A percentile compares a stretch with the other conserved stretches of the same genome.
Evolutionary conservation across 139 green algal genomes (phyloP).

Genomic region (Volvox africanus): DNA sequence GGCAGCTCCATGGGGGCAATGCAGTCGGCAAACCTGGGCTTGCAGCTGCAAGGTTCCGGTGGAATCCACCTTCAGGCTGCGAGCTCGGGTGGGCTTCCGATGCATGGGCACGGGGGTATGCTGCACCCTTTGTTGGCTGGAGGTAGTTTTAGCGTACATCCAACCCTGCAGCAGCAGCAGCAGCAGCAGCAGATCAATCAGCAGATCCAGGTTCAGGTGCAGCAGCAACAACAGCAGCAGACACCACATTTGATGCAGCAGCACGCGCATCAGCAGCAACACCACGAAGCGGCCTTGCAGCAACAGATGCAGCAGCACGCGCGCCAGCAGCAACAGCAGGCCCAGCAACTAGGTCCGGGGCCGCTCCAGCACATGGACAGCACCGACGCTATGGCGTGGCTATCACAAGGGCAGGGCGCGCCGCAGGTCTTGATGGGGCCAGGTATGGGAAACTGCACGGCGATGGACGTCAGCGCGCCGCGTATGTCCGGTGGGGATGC

Average conservation of each 20-base stretch:
- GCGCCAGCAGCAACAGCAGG: slow-evolving; percentile 13
- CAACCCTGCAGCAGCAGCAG: slow-evolving; percentile 34
- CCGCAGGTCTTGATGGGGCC: neutral
- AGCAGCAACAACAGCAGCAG: slow-evolving; percentile 12
- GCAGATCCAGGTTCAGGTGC: slow-evolving; percentile 43
- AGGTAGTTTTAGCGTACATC: slow-evolving; percentile 35
- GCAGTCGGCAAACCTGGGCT: neutral
- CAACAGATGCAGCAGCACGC: slow-evolving; percentile 38
- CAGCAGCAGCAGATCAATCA: slow-evolving; percentile 25
- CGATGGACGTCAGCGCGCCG: neutral
- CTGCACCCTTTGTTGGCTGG: slow-evolving; percentile 36
- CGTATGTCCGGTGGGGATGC: neutral
- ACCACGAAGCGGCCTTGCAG: neutral
- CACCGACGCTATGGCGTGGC: neutral
- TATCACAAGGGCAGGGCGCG: neutral
- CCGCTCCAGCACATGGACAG: neutral
- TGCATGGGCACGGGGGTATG: neutral
- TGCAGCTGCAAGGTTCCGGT: neutral
- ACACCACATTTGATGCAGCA: neutral
- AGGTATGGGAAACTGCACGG: neutral
- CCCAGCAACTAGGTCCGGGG: slow-evolving; percentile 15
- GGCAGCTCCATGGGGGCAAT: neutral
- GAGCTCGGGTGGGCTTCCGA: neutral
- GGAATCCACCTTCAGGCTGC: slow-evolving; percentile 15
- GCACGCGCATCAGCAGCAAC: neutral